Evolutionary conservation across 129 eudicot genomes (phyloP).

Genomic region (Sambucus nigra): DNA sequence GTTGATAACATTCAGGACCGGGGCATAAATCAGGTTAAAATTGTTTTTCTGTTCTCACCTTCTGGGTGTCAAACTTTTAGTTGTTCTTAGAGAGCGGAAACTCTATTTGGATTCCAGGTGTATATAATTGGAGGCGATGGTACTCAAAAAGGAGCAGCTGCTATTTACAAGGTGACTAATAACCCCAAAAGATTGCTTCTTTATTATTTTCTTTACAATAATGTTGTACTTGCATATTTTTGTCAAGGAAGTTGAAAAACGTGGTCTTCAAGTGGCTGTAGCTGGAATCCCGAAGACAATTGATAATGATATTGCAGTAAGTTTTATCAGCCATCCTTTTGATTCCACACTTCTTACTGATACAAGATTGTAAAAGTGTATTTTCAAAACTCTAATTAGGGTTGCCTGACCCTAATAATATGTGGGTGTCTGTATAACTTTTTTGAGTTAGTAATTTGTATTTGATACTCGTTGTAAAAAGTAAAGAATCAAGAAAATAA

Average conservation of each 20-base stretch:
- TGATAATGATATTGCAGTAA: constrained; percentile 93
- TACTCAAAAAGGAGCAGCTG: constrained; percentile 95
- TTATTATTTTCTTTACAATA: constrained; percentile 2
- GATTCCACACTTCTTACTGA: neutral
- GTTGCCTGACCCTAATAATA: no score
- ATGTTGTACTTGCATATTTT: constrained; percentile 12
- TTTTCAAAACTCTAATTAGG: no score
- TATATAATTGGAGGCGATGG: constrained; percentile 99
- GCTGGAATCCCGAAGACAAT: constrained; percentile 98
- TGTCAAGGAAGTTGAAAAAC: constrained; percentile 76
- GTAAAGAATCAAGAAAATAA: no score
- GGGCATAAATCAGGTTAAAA: constrained; percentile 77
- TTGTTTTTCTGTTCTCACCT: constrained; percentile 7
- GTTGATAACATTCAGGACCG: constrained; percentile 97
- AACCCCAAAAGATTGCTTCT: constrained; percentile 9
- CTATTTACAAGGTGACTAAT: constrained; percentile 61
- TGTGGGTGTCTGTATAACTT: no score
- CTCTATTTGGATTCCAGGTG: constrained; percentile 39
- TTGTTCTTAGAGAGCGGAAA: neutral
- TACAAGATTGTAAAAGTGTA: no score
- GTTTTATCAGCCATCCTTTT: constrained; percentile 17
- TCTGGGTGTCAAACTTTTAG: neutral
- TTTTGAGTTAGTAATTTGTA: no score
- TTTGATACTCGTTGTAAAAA: no score
- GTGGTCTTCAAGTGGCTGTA: constrained; percentile 73